Percentiles rank a stretch among this genome's conserved stretches.
These are phyloP conservation scores for Caryocar brasiliense DNA, from an alignment of 441 rosid genomes.

Conservation along the genomic window DNA sequence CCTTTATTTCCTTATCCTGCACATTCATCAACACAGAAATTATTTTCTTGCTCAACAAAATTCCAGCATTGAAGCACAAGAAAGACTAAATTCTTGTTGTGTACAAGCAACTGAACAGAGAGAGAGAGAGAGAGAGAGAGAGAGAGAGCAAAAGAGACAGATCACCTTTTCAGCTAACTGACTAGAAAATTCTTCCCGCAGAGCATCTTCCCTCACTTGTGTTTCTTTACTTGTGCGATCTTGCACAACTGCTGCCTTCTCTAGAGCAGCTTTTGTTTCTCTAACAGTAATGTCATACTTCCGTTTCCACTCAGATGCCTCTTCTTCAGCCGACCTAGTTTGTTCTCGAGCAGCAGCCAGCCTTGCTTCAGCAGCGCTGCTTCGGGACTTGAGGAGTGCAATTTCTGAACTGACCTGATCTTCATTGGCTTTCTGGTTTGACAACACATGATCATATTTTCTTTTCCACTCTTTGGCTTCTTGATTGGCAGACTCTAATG, in stretches of 20 bases:
- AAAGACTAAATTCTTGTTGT: too few species aligned
- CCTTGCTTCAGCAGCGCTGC: conserved; percentile 92
- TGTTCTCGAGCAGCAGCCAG: conserved; percentile 92
- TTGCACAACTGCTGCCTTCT: conserved; percentile 86
- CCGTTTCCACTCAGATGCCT: conserved; percentile 89
- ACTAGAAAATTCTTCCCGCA: conserved; percentile 64
- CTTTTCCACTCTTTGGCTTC: conserved; percentile 70
- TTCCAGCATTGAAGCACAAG: too few species aligned
- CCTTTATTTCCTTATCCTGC: conserved; percentile 82
- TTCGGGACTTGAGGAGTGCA: conserved; percentile 65
- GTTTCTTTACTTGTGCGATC: conserved; percentile 73
- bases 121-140: conserved; percentile 3
- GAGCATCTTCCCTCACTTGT: conserved; percentile 77
- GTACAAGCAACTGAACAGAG: too few species aligned
- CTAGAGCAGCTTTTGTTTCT: conserved; percentile 85
- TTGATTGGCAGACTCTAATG: conserved; percentile 66
- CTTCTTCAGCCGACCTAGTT: conserved; percentile 78
- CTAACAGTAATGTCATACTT: conserved; percentile 81
- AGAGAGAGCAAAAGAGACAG: conserved; percentile 2
- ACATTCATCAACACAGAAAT: conserved; percentile 15
- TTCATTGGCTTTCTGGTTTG: conserved; percentile 72
- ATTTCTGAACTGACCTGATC: conserved; percentile 70
- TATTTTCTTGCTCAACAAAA: background rate
- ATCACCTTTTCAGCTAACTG: conserved; percentile 63
- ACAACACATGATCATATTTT: conserved; percentile 58